A percentile compares a stretch with the other conserved stretches of the same genome.
These are phyloP conservation scores for Eragrostis curvula DNA, from an alignment of 176 grass and related monocot genomes.

Conservation along the genomic window DNA sequence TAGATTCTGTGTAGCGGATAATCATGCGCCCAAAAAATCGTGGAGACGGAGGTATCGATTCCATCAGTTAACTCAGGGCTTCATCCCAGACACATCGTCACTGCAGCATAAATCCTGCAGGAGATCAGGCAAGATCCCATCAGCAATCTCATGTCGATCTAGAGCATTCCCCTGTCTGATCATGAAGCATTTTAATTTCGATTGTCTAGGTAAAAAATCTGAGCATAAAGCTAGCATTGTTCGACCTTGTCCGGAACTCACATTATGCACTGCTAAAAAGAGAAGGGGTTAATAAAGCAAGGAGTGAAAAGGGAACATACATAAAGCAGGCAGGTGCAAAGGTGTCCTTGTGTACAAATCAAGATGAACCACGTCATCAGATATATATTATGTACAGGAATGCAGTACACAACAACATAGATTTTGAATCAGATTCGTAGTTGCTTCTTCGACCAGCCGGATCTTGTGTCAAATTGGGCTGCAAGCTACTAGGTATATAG, in stretches of 20 bases:
- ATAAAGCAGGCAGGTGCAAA: constrained; percentile 19
- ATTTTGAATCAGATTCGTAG: neutral
- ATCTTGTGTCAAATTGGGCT: neutral
- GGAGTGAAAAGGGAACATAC: neutral
- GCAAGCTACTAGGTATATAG: too few relatives aligned
- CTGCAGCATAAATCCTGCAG: too few relatives aligned
- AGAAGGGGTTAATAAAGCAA: constrained; percentile 4
- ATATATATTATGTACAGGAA: neutral
- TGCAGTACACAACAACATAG: neutral
- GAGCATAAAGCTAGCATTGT: neutral
- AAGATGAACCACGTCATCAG: constrained; percentile 1
- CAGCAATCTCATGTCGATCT: neutral
- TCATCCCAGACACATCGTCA: neutral
- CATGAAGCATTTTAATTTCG: neutral
- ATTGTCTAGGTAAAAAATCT: neutral
- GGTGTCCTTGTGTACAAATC: neutral
- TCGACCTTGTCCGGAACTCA: neutral
- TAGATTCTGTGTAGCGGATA: too few relatives aligned
- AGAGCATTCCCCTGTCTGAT: too few relatives aligned
- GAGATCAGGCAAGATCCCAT: neutral
- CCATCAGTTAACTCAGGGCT: neutral
- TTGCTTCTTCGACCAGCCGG: neutral
- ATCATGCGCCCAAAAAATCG: too few relatives aligned
- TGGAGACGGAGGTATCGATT: neutral
- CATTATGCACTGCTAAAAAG: neutral